Base-by-base conservation (phyloP, 306 rosid species). In the Coriaria nepalensis region DNA sequence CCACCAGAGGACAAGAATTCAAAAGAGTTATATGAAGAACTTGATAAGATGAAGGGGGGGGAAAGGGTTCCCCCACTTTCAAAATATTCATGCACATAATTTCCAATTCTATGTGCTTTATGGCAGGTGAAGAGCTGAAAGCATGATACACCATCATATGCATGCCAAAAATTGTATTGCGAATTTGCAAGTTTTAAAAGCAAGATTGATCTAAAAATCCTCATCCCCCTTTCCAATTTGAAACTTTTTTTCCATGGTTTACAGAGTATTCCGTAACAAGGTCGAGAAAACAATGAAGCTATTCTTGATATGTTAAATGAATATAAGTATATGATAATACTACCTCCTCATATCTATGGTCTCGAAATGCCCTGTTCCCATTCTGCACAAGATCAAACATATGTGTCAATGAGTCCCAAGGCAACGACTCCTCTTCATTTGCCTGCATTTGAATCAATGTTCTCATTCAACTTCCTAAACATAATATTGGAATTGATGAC, bases 361-460 rank as follows among this genome's bases (percentile, higher is more conserved):
- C 80, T 52, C 81, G 71, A 64, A 81, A 85, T 13, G 86, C 79
- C 6, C 4, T 62, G 68, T 90, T 90, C 38, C 98, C 98, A 40
- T 61, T 70, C 66, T 71, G 79, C 61, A 90, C 87, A 13, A 77
- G 80, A 40, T 79, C 68, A 32, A 73, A 60, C 32, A 90, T 67
- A 64, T 77, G 76, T 13, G 36, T 69, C 57, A 75, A 59, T 48
- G 76, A 63, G 57, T 77, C 92, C 76, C 62, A 37, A 11, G 82
- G 63, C 73, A 79, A 64, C 2, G 68, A 15, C 12, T 64, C 70
- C 46, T 56, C 83, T 35, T 68, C 70, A 61, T 68, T 70, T 35
- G 51, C 87, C 98, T 90, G 92, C 72, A 70, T 59, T 50, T 42
- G 20, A 63, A 66, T 60, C 60, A 35, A 67, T 53, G 52, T 33